Percentiles rank a stretch among this genome's conserved stretches.
phyloP scores from a whole-genome alignment of 768 basidiomycete genomes.

The Jaapia argillacea region DNA sequence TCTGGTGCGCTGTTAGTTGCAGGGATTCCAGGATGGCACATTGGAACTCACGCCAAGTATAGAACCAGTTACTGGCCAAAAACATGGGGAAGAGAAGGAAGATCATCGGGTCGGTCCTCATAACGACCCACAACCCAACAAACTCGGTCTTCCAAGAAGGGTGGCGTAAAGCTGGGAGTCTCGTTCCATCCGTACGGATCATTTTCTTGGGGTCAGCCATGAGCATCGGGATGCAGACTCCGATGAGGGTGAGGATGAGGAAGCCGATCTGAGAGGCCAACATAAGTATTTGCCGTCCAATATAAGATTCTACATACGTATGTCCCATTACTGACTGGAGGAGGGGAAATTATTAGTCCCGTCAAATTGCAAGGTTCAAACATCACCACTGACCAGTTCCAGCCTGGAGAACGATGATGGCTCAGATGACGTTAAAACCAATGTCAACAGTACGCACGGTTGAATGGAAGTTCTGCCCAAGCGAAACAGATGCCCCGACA shows the following conservation, averaged over 20 bases:
- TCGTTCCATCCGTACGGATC: conserved; percentile 67
- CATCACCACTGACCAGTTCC: conserved; percentile 18
- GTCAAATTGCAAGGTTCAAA: background rate
- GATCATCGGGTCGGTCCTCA: conserved; percentile 64
- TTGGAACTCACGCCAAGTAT: conserved; percentile 61
- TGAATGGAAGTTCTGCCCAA: conserved; percentile 62
- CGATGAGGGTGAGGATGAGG: conserved; percentile 60
- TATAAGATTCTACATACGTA: conserved; percentile 65
- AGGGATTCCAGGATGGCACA: background rate
- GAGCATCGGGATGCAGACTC: conserved; percentile 52
- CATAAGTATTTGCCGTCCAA: no score
- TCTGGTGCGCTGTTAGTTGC: conserved; percentile 28
- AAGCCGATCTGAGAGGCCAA: no score
- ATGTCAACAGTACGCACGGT: no score
- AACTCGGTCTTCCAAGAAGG: conserved; percentile 76
- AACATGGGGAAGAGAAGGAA: conserved; percentile 80
- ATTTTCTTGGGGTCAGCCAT: conserved; percentile 69
- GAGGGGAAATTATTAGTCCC: conserved; percentile 1
- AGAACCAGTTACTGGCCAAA: conserved; percentile 78
- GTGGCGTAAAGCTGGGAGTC: conserved; percentile 48
- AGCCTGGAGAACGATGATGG: conserved; percentile 11
- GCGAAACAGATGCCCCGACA: conserved; percentile 65
- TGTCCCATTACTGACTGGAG: conserved; percentile 57
- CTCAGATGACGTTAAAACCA: conserved; percentile 5
- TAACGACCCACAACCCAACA: conserved; percentile 53